Conservation (phyloP, 2,329 filamentous ascomycete genomes). For the Pseudocercospora macadamiae region DNA sequence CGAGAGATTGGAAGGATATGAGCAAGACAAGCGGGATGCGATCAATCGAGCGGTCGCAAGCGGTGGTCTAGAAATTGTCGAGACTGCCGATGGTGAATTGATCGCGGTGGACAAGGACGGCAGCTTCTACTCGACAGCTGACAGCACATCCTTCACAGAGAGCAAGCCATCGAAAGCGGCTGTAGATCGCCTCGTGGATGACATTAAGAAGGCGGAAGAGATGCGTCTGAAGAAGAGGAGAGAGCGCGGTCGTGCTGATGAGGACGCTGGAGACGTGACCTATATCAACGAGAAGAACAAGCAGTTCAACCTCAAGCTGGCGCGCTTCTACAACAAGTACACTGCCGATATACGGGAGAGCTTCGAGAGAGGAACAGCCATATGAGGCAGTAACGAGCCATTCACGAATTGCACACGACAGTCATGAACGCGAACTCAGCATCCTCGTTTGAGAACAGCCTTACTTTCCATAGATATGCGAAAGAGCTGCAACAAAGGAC, state of each 20-base stretch:
- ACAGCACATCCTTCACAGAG: constrained; percentile 74
- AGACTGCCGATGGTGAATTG: constrained; percentile 92
- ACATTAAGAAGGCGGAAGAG: constrained; percentile 87
- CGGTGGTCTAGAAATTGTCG: constrained; percentile 88
- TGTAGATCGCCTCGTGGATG: constrained; percentile 82
- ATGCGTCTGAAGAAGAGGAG: constrained; percentile 80
- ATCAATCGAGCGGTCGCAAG: constrained; percentile 82
- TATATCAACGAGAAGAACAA: constrained; percentile 99
- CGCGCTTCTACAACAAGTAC: constrained; percentile 98
- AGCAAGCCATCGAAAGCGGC: constrained; percentile 86
- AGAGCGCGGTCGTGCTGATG: constrained; percentile 72
- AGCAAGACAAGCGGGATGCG: constrained; percentile 79
- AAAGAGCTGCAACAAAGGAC: too few relatives aligned
- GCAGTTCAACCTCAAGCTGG: constrained; percentile 98
- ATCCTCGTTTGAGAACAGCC: background rate
- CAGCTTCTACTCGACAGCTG: constrained; percentile 85
- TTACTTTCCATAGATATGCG: background rate
- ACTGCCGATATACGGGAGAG: constrained; percentile 95
- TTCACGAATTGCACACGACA: background rate
- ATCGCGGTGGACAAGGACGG: constrained; percentile 92
- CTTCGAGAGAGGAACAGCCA: constrained; percentile 96
- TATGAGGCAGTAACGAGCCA: constrained; percentile 56
- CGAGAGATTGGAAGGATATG: constrained; percentile 71
- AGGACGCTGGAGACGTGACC: constrained; percentile 88
- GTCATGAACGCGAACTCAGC: background rate